phyloP scores from a whole-genome alignment of 2,329 filamentous ascomycete species.

The Sarocladiaceae sp. region DNA sequence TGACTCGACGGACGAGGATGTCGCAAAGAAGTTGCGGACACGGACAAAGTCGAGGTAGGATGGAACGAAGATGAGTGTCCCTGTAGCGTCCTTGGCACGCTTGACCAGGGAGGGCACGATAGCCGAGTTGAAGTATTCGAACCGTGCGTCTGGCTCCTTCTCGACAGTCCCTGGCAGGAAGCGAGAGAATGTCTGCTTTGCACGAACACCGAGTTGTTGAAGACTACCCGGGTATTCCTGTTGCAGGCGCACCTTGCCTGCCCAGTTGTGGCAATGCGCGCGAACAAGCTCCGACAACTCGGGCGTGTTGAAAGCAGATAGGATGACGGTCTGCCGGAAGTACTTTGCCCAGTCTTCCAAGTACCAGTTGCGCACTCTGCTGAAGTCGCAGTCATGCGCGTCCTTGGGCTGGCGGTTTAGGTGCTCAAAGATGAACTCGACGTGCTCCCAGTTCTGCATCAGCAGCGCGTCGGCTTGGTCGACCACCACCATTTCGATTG shows the following conservation, averaged over 20 bases:
- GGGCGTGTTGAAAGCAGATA: conserved; percentile 79
- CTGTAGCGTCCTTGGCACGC: conserved; percentile 54
- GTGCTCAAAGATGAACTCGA: conserved; percentile 85
- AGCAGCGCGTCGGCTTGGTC: conserved; percentile 90
- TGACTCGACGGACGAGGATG: conserved; percentile 47
- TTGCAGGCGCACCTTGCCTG: conserved; percentile 70
- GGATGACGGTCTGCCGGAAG: conserved; percentile 78
- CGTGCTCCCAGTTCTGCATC: conserved; percentile 98
- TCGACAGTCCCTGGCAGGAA: conserved; percentile 67
- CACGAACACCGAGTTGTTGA: conserved; percentile 62
- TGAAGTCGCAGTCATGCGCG: conserved; percentile 88
- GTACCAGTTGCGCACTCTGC: conserved; percentile 84
- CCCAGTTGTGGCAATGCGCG: conserved; percentile 70
- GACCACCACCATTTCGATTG: conserved; percentile 82
- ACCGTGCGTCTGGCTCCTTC: conserved; percentile 78
- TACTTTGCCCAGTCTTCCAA: conserved; percentile 77
- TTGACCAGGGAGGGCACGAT: conserved; percentile 71
- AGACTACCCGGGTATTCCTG: conserved; percentile 65
- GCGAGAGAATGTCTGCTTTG: conserved; percentile 84
- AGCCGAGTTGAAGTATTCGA: conserved; percentile 82
- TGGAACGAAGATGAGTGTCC: conserved; percentile 83
- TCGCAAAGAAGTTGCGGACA: conserved; percentile 86
- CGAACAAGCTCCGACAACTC: conserved; percentile 78
- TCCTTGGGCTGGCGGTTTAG: conserved; percentile 87
- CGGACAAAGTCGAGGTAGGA: conserved; percentile 94